Conservation (phyloP, 768 basidiomycete species). For the Rhodosporidiobolus sp. region DNA sequence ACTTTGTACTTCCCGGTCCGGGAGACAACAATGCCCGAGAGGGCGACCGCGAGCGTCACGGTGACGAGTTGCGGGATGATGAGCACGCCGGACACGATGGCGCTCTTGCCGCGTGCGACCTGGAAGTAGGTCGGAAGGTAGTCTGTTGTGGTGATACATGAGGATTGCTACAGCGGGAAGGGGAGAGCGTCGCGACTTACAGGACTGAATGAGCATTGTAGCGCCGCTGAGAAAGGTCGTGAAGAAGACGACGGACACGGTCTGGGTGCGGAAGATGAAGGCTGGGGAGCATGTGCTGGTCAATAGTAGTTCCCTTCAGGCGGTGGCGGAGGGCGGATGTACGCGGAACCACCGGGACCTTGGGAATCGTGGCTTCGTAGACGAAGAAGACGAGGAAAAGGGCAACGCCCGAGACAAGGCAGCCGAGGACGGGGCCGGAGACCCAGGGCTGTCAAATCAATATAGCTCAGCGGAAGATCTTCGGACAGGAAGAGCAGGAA, state of each 20-base stretch:
- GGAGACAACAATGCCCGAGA: slow-evolving; percentile 43
- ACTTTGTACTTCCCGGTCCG: slow-evolving; percentile 54
- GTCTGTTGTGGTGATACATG: no score
- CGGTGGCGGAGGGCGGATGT: no score
- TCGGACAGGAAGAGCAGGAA: no score
- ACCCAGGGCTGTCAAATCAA: slow-evolving; percentile 56
- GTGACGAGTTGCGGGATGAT: slow-evolving; percentile 67
- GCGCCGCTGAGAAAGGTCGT: slow-evolving; percentile 25
- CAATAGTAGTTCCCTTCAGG: no score
- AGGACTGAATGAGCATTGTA: slow-evolving; percentile 18
- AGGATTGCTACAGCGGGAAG: no score
- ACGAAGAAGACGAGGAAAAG: slow-evolving; percentile 61
- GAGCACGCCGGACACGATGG: slow-evolving; percentile 64
- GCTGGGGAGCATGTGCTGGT: slow-evolving; percentile 52
- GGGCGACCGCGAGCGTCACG: slow-evolving; percentile 26
- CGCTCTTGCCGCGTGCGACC: slow-evolving; percentile 61
- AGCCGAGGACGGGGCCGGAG: slow-evolving; percentile 63
- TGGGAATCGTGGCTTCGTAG: slow-evolving; percentile 70
- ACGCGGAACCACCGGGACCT: slow-evolving; percentile 57
- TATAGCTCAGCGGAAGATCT: no score
- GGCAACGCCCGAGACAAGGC: slow-evolving; percentile 59
- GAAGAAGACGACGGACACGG: slow-evolving; percentile 21
- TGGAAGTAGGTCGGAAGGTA: slow-evolving; percentile 55
- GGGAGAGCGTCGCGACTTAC: slow-evolving; percentile 11
- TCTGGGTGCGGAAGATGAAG: slow-evolving; percentile 50